These are phyloP conservation scores for Tuber calosporum DNA, from an alignment of 495 filamentous ascomycete genomes.

Conservation along the genomic window DNA sequence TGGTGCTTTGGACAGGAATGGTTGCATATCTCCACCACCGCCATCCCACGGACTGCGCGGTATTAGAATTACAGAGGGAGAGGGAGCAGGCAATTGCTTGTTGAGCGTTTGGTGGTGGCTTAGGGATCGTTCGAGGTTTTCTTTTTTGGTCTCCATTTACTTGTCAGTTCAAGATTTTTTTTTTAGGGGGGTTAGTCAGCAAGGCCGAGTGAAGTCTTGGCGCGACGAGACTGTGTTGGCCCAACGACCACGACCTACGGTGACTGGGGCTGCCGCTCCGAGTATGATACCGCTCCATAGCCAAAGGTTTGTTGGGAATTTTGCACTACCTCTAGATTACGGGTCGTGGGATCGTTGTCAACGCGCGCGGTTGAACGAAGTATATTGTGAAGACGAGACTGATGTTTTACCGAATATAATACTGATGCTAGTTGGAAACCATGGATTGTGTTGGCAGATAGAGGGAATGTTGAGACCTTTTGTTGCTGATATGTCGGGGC, in stretches of 20 bases:
- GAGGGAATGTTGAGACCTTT: not conserved
- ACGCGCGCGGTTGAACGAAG: not conserved
- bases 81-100: not conserved
- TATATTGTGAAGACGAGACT: not conserved
- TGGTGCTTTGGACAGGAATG: conserved; percentile 28
- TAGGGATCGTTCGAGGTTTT: not conserved
- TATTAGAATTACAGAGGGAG: not conserved
- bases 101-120: conserved; percentile 20
- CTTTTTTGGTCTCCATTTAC: not conserved
- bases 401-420: not conserved
- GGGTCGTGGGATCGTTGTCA: not conserved
- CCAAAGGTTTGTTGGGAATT: not conserved
- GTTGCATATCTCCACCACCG: conserved; percentile 35
- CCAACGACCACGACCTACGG: not conserved
- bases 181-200: conserved; percentile 7
- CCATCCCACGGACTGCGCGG: conserved; percentile 8
- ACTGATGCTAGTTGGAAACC: not conserved
- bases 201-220: not conserved
- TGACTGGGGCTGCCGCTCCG: conserved; percentile 1
- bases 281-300: not conserved
- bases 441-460: not conserved
- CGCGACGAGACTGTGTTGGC: not conserved
- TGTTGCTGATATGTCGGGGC: not conserved
- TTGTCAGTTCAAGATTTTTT: not conserved
- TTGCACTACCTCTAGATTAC: not conserved